Conservation (phyloP, 768 basidiomycete species). For the Clitopilus passeckerianus region DNA sequence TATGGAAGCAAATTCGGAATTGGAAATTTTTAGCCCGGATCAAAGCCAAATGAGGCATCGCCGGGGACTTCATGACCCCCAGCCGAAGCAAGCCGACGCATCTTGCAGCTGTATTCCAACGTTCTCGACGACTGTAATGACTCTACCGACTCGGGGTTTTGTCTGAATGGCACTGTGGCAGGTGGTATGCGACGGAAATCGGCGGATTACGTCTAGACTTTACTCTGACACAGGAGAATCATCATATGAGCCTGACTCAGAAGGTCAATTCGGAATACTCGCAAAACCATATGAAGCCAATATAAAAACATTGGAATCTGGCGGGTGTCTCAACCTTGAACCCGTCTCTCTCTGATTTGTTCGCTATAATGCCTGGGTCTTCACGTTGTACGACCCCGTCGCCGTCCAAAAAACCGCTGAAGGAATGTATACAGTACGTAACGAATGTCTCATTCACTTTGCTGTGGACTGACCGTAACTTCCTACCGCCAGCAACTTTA, state of each 20-base stretch:
- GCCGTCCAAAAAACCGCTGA: conserved; percentile 20
- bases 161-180: neutral
- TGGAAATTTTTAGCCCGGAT: conserved; percentile 8
- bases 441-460: no score
- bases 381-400: conserved; percentile 12
- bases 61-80: neutral
- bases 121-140: neutral
- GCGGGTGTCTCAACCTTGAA: no score
- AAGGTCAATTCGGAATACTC: neutral
- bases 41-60: neutral
- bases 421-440: conserved; percentile 28
- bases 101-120: neutral
- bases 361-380: neutral
- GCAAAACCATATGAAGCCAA: neutral
- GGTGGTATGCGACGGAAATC: neutral
- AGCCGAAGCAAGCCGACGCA: neutral
- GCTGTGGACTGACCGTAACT: neutral
- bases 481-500: conserved; percentile 29
- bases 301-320: neutral
- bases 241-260: neutral
- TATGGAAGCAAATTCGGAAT: conserved; percentile 4
- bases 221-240: neutral
- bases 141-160: neutral
- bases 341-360: neutral
- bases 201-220: neutral